Conservation (phyloP, 805 yeast genomes). For the Maudiozyma turicensis region DNA sequence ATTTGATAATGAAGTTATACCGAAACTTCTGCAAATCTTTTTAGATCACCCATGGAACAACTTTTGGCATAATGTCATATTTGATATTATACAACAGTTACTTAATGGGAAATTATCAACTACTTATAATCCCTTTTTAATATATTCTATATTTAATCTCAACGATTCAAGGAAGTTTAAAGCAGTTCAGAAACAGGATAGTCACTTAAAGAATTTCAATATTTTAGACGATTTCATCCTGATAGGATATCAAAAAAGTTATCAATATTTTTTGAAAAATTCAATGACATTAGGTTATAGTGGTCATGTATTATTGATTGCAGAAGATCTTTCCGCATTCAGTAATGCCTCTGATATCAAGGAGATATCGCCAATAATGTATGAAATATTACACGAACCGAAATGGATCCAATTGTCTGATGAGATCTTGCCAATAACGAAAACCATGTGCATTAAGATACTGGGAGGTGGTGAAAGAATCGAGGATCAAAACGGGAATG, state of each 20-base stretch:
- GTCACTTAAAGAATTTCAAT: constrained; percentile 36
- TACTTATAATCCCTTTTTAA: constrained; percentile 73
- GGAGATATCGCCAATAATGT: constrained; percentile 25
- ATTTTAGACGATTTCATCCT: constrained; percentile 48
- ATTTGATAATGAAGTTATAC: constrained; percentile 61
- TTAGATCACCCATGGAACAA: constrained; percentile 93
- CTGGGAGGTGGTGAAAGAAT: constrained; percentile 29
- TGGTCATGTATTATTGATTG: constrained; percentile 92
- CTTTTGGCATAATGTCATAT: constrained; percentile 92
- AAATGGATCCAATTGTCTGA: constrained; percentile 24
- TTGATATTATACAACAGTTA: constrained; percentile 91
- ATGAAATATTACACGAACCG: constrained; percentile 13
- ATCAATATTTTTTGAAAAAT: constrained; percentile 46
- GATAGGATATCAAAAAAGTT: constrained; percentile 51
- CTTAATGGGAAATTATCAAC: constrained; percentile 79
- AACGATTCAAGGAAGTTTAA: constrained; percentile 8
- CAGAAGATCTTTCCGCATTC: constrained; percentile 93
- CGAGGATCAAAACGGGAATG: constrained; percentile 24
- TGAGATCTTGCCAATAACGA: constrained; percentile 26
- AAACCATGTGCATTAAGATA: constrained; percentile 29
- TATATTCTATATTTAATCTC: constrained; percentile 29
- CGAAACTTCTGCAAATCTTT: constrained; percentile 62
- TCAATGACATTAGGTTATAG: constrained; percentile 80
- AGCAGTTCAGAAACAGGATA: not conserved
- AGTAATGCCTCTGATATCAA: constrained; percentile 33